Evolutionary conservation across 2,329 filamentous ascomycete species (phyloP), one percentile per base, ranked within the genome.

Genomic region (Fusarium xyrophilum): DNA sequence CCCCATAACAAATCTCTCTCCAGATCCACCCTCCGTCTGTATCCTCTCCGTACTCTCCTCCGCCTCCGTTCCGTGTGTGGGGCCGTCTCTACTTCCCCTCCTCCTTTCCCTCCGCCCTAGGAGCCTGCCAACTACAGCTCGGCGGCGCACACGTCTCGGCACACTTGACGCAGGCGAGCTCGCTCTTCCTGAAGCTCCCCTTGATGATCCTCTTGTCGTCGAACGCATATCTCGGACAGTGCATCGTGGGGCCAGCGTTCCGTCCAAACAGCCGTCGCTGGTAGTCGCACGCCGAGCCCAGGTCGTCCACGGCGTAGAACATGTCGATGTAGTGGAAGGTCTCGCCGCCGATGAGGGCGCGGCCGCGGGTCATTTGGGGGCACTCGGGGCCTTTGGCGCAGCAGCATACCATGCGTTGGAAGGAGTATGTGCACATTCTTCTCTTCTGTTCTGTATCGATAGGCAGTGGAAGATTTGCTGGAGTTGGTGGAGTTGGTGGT

Each of bases 331-430:
- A 61, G 69, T 74, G 72, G 56, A 73, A 73, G 52, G 63, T 53
- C 38, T 74, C 71, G 60, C 72, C 71, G 32, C 56, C 60, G 25
- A 74, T 63, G 15, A 71, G 33, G 47, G 60, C 71, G 13, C 65
- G 63, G 2, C 71, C 72, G 32, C 65, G 61, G 14, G 56, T 42
- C 69, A 73, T 72, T 43, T 74, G 72, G 1, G 72, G 72, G 32
- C 72, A 74, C 13, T 72, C 69, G 47, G 63, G 54, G n/a, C 72
- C 72, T 52, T 74, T 74, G 63, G 71, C 71, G 68, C 72, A 74
- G 50, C 63, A 69, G 71, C 73, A 74, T 52, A 73, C 71, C 54
- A 70, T 63, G 48, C 71, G 71, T 51, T 74, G 69, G 63, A 73
- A 74, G 0, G 72, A 70, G 51, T 74, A 74, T 47, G 73, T 74